phyloP scores from a whole-genome alignment of 2,329 filamentous ascomycete species.

The Pseudogymnoascus sp. region DNA sequence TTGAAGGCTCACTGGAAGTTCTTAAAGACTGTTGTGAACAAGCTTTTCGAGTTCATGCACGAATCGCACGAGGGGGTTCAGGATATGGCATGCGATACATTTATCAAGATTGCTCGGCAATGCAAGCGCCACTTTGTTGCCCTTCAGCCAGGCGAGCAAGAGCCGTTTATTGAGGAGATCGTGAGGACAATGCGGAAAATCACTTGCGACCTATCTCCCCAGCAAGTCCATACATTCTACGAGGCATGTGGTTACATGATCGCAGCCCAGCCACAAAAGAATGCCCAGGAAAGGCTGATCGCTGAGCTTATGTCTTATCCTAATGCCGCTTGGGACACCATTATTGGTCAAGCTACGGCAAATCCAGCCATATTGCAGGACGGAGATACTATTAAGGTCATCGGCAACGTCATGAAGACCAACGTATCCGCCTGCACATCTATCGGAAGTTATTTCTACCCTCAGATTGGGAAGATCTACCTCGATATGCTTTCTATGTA shows the following conservation, averaged over 20 bases:
- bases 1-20: slow-evolving; percentile 99
- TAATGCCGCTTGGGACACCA: slow-evolving; percentile 90
- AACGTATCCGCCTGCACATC: slow-evolving; percentile 98
- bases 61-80: slow-evolving; percentile 98
- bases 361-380: slow-evolving; percentile 86
- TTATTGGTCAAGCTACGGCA: slow-evolving; percentile 80
- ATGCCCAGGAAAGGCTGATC: slow-evolving; percentile 85
- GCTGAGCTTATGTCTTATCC: slow-evolving; percentile 88
- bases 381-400: slow-evolving; percentile 92
- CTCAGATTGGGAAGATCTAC: slow-evolving; percentile 95
- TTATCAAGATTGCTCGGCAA: slow-evolving; percentile 99
- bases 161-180: slow-evolving; percentile 98
- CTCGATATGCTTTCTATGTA: slow-evolving; percentile 99
- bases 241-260: slow-evolving; percentile 99
- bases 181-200: slow-evolving; percentile 94
- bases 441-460: slow-evolving; percentile 95
- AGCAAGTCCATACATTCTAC: slow-evolving; percentile 98
- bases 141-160: slow-evolving; percentile 84
- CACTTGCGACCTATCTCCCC: slow-evolving; percentile 87
- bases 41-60: slow-evolving; percentile 99
- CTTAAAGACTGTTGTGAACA: slow-evolving; percentile 98
- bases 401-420: slow-evolving; percentile 99
- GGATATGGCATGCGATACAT: slow-evolving; percentile 99
- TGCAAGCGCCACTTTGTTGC: slow-evolving; percentile 97
- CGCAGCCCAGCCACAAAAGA: slow-evolving; percentile 90